Base-by-base conservation (phyloP, 2,329 filamentous ascomycete species). In the Colletotrichum brevisporum region DNA sequence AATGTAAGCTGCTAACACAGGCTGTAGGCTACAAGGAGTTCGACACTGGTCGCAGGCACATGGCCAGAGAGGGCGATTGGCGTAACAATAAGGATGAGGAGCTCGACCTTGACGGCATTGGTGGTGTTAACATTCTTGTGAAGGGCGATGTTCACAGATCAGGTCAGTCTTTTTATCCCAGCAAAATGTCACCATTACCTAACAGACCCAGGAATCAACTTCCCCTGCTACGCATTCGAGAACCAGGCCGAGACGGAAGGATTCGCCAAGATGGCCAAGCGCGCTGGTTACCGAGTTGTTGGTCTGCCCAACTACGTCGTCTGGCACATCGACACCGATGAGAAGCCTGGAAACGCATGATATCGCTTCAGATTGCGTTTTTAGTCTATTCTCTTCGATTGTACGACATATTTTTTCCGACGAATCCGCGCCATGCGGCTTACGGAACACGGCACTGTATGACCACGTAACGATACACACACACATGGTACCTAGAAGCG, bases 231-330 rank as follows among this genome's bases (percentile, higher is more conserved):
- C 77, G 89, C 96, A 3, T 99, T 99, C 79, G 96, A 99, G 80
- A 98, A 99, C 81, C 96, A 99, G 83, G 96, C 96, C 72, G 96
- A 99, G 82, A 99, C 96, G 5, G 96, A 99, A 83, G 96, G 96
- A 6, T 99, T 99, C 77, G 96, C 96, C 45, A 97, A 97, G 81
- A 99, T 99, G 96, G 96, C 96, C 69, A 98, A 97, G 84, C 88
- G 94, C 72, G 96, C 96, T 18, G 96, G 96, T 52, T 98, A 98
- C 79, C 88, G 94, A 76, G 96, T 99, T 27, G 89, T 94, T 74
- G 96, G 96, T 53, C 85, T 99, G 64, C 96, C 95, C 50, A 99
- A 99, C 80, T 99, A 99, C 79, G 91, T 99, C 58, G 95, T 99
- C 68, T 99, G 96, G 96, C 96, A 99, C 79, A 93, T 97, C 76